Base-by-base conservation (phyloP, 257 asterid genomes). In the Ocimum tenuiflorum region DNA sequence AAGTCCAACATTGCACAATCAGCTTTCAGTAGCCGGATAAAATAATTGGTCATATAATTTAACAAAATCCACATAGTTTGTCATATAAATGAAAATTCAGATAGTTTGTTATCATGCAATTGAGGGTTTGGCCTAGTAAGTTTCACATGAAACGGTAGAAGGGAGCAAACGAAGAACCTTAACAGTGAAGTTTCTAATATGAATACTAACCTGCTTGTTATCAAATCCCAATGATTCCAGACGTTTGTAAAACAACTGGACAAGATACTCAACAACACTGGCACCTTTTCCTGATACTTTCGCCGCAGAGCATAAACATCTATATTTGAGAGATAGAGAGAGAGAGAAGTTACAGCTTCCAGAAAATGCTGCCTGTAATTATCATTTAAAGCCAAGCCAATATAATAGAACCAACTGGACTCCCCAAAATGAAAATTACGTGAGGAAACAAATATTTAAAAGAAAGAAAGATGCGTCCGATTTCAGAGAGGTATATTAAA, bases 301-400 rank as follows among this genome's bases (percentile, higher is more conserved):
- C 62, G 88, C 85, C 59, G 82, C 90, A 60, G 97, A 85, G 81
- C 99, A 94, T 75, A 94, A 80, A 75, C 99, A 94, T 91, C 99
- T 94, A 63, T 17, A 80, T 75, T 78, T 75, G 71, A 76, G 63
- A 82, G 67, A 55, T 52, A 62, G 47, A 50, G 61, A 63, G 76
- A 22, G 65, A 35, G 46, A 43, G 11, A 43, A 57, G 54, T 56
- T 15, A 35, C 20, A 18, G 47, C 66, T 31, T 43, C 53, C 51
- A 17, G 14, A 60, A 71, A 65, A 14, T n/a, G 5, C 41, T 51
- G 65, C 48, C 31, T 57, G 56, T 15, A 19, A 41, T 60, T 4
- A 13, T 29, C 62, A 4, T 49, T 13, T 29, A 19, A 23, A 58
- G 50, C 35, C 63, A 33, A 29, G 23, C 22, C 55, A 35, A 55